Evolutionary conservation across 2,329 filamentous ascomycete genomes (phyloP).

Genomic region (Talaromyces rugulosus): DNA sequence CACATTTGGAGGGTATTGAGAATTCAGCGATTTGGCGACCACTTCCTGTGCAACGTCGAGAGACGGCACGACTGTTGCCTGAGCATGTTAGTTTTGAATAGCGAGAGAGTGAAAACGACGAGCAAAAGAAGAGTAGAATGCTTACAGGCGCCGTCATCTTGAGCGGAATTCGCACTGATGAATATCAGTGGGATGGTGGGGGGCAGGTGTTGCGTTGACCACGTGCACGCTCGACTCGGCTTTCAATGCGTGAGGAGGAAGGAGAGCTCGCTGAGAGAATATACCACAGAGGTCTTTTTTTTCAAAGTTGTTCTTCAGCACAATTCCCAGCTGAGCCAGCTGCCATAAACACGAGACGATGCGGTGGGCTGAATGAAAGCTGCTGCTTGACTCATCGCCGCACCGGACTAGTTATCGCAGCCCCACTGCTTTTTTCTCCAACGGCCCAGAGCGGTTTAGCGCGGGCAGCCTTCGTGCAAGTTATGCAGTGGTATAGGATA

Average conservation of each 20-base stretch:
- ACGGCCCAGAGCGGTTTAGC: background rate
- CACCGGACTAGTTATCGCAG: background rate
- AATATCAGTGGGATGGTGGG: background rate
- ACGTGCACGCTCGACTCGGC: background rate
- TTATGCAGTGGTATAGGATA: background rate
- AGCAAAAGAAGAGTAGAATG: background rate
- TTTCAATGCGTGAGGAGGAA: background rate
- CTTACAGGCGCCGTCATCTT: conserved; percentile 2
- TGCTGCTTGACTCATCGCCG: background rate
- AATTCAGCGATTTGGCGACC: conserved; percentile 47
- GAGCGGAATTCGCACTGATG: background rate
- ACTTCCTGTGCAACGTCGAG: conserved; percentile 57
- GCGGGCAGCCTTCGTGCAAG: too few relatives aligned
- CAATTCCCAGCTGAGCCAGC: background rate
- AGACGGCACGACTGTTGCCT: conserved; percentile 56
- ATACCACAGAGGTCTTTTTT: background rate
- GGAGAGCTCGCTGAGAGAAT: background rate
- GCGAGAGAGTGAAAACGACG: conserved; percentile 16
- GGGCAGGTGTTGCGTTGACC: too few relatives aligned
- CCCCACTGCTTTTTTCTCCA: background rate
- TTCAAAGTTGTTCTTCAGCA: background rate
- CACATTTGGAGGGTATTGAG: conserved; percentile 65
- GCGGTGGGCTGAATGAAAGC: too few relatives aligned
- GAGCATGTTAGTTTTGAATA: conserved; percentile 20
- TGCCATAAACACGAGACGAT: background rate